phyloP scores from a whole-genome alignment of 768 basidiomycete genomes.

The Lentinula guzmanii region DNA sequence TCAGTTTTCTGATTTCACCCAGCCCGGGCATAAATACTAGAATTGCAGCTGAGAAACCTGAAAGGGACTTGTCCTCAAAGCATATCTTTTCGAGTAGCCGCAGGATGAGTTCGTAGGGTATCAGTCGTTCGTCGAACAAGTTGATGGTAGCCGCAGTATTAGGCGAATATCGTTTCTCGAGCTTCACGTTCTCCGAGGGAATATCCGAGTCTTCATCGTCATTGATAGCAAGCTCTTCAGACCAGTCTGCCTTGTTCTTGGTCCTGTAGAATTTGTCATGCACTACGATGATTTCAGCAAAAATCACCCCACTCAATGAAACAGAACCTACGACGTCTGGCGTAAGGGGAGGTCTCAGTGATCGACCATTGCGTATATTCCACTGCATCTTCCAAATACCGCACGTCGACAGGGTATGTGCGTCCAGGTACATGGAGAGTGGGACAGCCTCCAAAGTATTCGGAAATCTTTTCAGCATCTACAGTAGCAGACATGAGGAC shows the following conservation, averaged over 20 bases:
- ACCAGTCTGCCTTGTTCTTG: constrained; percentile 70
- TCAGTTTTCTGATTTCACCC: constrained; percentile 85
- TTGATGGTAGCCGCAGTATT: constrained; percentile 75
- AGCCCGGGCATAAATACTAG: constrained; percentile 94
- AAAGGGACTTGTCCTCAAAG: constrained; percentile 50
- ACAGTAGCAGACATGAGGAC: constrained; percentile 97
- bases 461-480: constrained; percentile 85
- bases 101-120: constrained; percentile 89
- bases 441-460: constrained; percentile 41
- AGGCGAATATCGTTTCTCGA: constrained; percentile 78
- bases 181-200: constrained; percentile 35
- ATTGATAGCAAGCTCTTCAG: constrained; percentile 55
- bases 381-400: constrained; percentile 88
- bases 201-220: constrained; percentile 67
- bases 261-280: constrained; percentile 59
- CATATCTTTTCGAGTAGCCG: constrained; percentile 79
- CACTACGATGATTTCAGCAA: constrained; percentile 28
- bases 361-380: constrained; percentile 78
- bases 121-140: constrained; percentile 78
- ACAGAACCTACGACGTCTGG: constrained; percentile 50
- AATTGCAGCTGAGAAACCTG: constrained; percentile 67
- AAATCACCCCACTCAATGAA: background rate
- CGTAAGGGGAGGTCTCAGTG: constrained; percentile 76
- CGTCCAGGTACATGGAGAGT: constrained; percentile 87
- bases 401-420: constrained; percentile 86